A percentile compares a stretch with the other conserved stretches of the same genome.
Conservation (phyloP, 352 stramenopile species). For the Pythium chondricola region DNA sequence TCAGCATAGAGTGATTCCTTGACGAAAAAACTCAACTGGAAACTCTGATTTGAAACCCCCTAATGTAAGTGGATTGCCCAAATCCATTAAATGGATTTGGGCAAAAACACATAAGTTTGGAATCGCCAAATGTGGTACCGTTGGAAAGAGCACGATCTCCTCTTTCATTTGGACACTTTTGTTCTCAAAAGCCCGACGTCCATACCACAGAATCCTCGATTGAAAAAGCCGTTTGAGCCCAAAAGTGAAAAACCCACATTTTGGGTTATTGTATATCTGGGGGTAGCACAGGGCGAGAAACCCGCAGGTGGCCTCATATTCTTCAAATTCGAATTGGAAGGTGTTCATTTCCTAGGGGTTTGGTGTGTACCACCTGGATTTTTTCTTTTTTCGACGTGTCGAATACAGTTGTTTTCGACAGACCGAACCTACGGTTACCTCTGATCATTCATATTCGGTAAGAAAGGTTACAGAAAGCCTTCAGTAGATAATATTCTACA, state of each 20-base stretch:
- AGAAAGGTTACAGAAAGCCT: background rate
- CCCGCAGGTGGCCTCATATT: background rate
- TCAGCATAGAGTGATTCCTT: too few relatives aligned
- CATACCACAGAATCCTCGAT: background rate
- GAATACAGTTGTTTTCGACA: background rate
- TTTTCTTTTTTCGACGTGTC: background rate
- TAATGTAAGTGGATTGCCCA: too few relatives aligned
- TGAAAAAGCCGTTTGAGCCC: background rate
- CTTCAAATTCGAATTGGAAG: background rate
- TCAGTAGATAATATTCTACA: background rate
- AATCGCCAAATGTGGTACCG: background rate
- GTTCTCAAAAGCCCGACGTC: background rate
- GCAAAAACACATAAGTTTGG: background rate
- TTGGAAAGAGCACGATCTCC: constrained; percentile 2
- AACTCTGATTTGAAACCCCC: too few relatives aligned
- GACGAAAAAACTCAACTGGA: too few relatives aligned
- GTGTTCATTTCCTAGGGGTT: background rate
- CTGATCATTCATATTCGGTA: too few relatives aligned
- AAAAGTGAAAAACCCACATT: background rate
- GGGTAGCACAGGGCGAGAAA: background rate
- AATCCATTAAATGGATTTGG: too few relatives aligned
- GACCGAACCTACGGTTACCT: too few relatives aligned
- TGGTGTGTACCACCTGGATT: background rate
- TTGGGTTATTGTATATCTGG: background rate
- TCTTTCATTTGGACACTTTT: background rate